Conservation (phyloP, 768 basidiomycete genomes). For the Auricularia auricula-judae region DNA sequence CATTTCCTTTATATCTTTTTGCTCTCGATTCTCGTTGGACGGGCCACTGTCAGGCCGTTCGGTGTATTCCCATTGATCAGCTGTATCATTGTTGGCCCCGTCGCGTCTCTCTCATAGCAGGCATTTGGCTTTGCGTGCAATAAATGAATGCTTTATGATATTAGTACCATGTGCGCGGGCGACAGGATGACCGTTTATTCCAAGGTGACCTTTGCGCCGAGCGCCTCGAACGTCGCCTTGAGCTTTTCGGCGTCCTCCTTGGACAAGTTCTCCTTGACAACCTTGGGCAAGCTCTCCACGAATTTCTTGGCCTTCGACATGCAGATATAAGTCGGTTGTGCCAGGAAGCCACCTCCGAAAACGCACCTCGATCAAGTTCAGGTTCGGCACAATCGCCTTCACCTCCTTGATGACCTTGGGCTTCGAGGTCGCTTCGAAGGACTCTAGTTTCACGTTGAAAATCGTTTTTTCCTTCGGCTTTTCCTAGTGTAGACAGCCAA, state of each 20-base stretch:
- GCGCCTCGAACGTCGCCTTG: constrained; percentile 75
- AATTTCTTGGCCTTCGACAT: constrained; percentile 88
- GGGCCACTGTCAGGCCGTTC: background rate
- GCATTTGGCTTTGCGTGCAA: background rate
- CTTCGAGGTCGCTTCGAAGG: constrained; percentile 84
- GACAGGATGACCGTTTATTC: constrained; percentile 37
- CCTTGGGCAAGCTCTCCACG: constrained; percentile 88
- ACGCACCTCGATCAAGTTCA: constrained; percentile 93
- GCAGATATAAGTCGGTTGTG: too few species aligned
- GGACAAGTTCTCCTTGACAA: constrained; percentile 85
- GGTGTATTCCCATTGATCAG: background rate
- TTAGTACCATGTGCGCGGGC: background rate
- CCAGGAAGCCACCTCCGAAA: too few species aligned
- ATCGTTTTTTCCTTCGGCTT: constrained; percentile 98
- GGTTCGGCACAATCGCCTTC: constrained; percentile 88
- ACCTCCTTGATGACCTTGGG: constrained; percentile 97
- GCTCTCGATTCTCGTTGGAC: background rate
- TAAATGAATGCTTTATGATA: background rate
- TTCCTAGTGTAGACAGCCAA: constrained; percentile 37
- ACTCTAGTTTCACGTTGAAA: constrained; percentile 90
- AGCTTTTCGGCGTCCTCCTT: constrained; percentile 99
- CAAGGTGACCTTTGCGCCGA: constrained; percentile 80
- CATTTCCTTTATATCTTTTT: background rate
- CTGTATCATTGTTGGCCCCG: background rate
- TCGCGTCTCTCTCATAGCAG: background rate